phyloP scores from a whole-genome alignment of 495 filamentous ascomycete species.

The Haplographium delicatum region DNA sequence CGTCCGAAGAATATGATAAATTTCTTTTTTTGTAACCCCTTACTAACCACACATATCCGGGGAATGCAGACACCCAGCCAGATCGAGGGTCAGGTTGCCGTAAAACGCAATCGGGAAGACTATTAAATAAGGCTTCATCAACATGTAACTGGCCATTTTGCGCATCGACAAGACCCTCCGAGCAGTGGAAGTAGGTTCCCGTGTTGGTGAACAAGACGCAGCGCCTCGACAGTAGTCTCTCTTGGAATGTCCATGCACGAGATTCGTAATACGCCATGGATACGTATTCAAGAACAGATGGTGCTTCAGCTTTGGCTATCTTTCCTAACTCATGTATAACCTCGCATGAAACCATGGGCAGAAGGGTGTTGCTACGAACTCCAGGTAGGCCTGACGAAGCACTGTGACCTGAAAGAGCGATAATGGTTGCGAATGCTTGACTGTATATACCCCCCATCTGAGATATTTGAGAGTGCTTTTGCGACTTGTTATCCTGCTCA shows the following conservation, averaged over 20 bases:
- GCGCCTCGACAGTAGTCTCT: not conserved
- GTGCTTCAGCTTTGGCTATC: not conserved
- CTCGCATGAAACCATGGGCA: not conserved
- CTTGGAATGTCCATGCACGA: not conserved
- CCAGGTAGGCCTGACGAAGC: not conserved
- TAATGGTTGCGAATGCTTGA: not conserved
- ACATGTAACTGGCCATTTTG: not conserved
- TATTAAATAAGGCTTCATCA: not conserved
- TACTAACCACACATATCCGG: not conserved
- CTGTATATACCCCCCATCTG: not conserved
- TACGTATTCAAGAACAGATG: not conserved
- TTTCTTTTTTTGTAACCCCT: not conserved
- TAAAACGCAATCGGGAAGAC: not conserved
- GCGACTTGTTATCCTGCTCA: not conserved
- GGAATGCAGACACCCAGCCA: not conserved
- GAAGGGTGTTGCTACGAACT: not conserved
- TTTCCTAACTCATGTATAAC: not conserved
- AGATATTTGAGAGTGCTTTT: not conserved
- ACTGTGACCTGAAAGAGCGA: not conserved
- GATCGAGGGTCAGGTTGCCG: not conserved
- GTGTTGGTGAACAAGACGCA: not conserved
- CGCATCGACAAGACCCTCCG: not conserved
- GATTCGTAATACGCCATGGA: not conserved
- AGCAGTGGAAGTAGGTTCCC: not conserved
- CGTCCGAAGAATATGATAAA: not conserved